Evolutionary conservation across 1,284 basidiomycete species (phyloP), one percentile per base, ranked within the genome.

Genomic region (Rhizopogon parksii): DNA sequence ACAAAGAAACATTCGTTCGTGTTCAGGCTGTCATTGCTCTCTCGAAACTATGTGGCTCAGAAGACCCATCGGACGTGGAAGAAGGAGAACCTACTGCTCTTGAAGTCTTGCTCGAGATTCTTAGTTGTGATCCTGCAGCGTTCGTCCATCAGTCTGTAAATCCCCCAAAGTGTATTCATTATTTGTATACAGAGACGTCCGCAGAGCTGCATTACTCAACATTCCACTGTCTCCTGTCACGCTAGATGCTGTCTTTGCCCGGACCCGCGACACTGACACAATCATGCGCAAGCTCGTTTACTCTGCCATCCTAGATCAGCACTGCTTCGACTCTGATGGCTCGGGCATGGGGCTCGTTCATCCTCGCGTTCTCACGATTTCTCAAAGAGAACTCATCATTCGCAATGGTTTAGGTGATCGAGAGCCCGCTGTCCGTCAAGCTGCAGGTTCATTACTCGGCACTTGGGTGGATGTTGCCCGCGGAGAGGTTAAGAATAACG

Each of bases 401-500:
- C 80, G 83, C 40, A 83, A 88, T 56, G 95, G 95, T 0, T 74
- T 97, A 2, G 88, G 91, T 0, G 95, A 97, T 67, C 77, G 95
- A 43, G 94, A 96, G 57, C 79, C 82, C 0, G 74, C 69, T n/a
- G 94, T 98, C 4, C 76, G 87, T 36, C 78, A 84, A 21, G 91
- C 92, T 0, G 86, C 89, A 0, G 85, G 80, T 2, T 85, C 83
- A 46, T 77, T 95, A 53, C 71, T 94, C n/a, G 78, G 78, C 0
- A 75, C 75, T 6, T 95, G 91, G 91, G 80, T 89, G 14, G 85
- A 89, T 55, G 70, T 77, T 21, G 78, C 83, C 59, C 72, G 76
- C 51, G 71, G 69, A 9, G 69, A 72, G 4, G 52, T 72, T 21
- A 73, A 71, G 49, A 70, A 65, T 0, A 67, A 79, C 8, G 62